Conservation (phyloP, 2,329 filamentous ascomycete genomes). For the Arachnomyces sp. region DNA sequence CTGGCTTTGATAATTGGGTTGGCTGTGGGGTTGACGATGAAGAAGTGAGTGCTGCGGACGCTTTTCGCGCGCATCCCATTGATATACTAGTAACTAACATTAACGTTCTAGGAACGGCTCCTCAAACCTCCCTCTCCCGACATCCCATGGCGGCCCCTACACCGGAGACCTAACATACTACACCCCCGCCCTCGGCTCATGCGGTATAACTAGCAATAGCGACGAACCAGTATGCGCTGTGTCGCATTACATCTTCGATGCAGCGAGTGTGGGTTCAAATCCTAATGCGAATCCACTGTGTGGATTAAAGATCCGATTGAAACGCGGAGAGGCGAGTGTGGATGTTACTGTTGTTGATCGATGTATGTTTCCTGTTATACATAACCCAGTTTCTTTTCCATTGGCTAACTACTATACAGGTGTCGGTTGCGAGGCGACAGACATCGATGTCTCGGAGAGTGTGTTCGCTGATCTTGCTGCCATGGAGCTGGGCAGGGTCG, state of each 20-base stretch:
- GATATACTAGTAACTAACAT: not conserved
- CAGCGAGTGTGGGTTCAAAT: slow-evolving; percentile 42
- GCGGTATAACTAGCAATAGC: slow-evolving; percentile 49
- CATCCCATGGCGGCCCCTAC: slow-evolving; percentile 42
- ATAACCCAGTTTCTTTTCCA: too few relatives aligned
- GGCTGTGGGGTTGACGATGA: slow-evolving; percentile 22
- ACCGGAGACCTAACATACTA: slow-evolving; percentile 64
- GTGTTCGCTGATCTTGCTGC: slow-evolving; percentile 43
- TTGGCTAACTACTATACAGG: too few relatives aligned
- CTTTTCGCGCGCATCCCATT: not conserved
- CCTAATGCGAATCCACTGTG: slow-evolving; percentile 62
- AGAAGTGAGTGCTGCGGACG: slow-evolving; percentile 9
- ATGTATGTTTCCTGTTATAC: too few relatives aligned
- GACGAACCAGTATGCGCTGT: slow-evolving; percentile 58
- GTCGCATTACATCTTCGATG: slow-evolving; percentile 59
- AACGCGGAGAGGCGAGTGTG: slow-evolving; percentile 45
- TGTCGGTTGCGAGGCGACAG: slow-evolving; percentile 39
- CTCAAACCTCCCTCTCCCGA: slow-evolving; percentile 44
- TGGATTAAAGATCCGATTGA: slow-evolving; percentile 56
- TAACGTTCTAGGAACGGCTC: slow-evolving; percentile 5
- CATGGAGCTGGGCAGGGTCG: slow-evolving; percentile 39
- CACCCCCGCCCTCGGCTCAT: slow-evolving; percentile 57
- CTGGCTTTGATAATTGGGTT: slow-evolving; percentile 27
- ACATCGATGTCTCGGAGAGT: slow-evolving; percentile 43
- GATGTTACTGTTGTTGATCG: slow-evolving; percentile 62